phyloP scores from a whole-genome alignment of 1,139 yeast genomes.

The Candida sp. region DNA sequence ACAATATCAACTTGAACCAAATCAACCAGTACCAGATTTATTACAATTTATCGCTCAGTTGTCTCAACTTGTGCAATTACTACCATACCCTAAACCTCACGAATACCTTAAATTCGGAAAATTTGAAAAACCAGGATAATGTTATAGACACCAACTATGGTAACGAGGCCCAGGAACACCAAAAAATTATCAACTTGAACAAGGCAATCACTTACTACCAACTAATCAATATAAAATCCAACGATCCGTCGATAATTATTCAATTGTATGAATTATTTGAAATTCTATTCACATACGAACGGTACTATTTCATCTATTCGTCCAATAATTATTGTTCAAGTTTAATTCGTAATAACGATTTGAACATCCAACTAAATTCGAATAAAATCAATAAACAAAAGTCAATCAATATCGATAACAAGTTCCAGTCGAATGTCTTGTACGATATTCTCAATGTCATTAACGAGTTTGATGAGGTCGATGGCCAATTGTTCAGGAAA shows the following conservation, averaged over 20 bases:
- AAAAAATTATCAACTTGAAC: constrained; percentile 29
- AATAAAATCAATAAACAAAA: constrained; percentile 3
- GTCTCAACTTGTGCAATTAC: constrained; percentile 32
- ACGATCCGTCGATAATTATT: constrained; percentile 16
- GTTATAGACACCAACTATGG: constrained; percentile 9
- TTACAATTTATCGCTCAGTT: constrained; percentile 31
- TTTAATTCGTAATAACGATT: constrained; percentile 17
- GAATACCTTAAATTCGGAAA: constrained; percentile 11
- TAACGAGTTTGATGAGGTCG: constrained; percentile 8
- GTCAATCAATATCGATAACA: constrained; percentile 3
- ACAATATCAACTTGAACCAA: constrained; percentile 12
- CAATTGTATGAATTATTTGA: constrained; percentile 37
- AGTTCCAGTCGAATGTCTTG: constrained; percentile 9
- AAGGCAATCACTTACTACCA: constrained; percentile 37
- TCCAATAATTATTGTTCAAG: constrained; percentile 22
- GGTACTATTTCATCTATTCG: constrained; percentile 28
- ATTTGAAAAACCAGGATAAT: constrained; percentile 10
- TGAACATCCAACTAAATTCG: constrained; percentile 9
- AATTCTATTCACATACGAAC: constrained; percentile 28
- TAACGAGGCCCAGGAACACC: constrained; percentile 25
- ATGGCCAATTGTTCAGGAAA: constrained; percentile 3
- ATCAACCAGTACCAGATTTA: constrained; percentile 25
- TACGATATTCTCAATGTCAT: constrained; percentile 13
- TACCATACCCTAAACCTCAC: constrained; percentile 27
- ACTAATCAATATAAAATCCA: constrained; percentile 25